These are phyloP conservation scores for Podospora pseudocomata DNA, from an alignment of 495 filamentous ascomycete species.

Conservation along the genomic window DNA sequence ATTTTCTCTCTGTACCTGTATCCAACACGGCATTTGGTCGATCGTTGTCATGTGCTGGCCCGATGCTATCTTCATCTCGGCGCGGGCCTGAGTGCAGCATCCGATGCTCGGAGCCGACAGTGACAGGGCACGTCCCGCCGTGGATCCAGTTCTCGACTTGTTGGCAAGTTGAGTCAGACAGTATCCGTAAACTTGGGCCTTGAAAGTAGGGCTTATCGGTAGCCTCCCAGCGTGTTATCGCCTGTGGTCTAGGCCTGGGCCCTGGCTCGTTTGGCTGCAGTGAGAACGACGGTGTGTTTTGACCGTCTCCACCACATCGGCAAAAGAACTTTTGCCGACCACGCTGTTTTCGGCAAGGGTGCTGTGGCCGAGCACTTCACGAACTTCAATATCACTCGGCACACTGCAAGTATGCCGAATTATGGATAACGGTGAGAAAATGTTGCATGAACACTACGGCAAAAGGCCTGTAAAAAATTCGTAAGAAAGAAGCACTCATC, in stretches of 20 bases:
- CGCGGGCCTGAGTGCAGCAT: neutral
- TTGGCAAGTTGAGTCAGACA: no score
- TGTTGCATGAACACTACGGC: neutral
- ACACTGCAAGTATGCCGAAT: neutral
- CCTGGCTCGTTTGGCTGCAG: neutral
- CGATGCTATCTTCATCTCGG: neutral
- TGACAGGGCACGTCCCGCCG: neutral
- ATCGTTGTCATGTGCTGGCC: neutral
- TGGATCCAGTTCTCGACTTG: neutral
- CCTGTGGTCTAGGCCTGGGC: neutral
- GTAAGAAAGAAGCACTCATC: neutral
- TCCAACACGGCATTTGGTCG: neutral
- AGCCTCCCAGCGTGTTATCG: neutral
- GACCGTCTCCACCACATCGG: neutral
- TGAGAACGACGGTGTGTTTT: neutral
- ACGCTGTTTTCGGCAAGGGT: neutral
- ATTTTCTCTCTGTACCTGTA: neutral
- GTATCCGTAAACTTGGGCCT: no score
- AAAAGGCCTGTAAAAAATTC: neutral
- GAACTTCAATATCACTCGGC: neutral
- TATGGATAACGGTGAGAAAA: neutral
- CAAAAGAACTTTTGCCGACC: neutral
- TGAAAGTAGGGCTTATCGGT: neutral
- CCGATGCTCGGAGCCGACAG: neutral
- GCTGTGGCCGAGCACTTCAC: neutral